Conservation (phyloP, 768 basidiomycete species). For the Gymnopilus junonius region DNA sequence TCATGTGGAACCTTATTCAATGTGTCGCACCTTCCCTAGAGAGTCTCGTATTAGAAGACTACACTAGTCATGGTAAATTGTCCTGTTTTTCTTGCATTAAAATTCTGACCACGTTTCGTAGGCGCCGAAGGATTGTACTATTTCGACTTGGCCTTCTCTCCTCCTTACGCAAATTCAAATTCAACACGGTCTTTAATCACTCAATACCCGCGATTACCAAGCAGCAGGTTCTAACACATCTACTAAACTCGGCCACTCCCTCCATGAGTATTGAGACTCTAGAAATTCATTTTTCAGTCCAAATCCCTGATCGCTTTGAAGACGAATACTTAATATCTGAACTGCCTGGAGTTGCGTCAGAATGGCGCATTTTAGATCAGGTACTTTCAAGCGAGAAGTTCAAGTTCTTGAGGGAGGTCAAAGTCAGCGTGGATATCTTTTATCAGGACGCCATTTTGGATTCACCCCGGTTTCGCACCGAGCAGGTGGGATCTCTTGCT, state of each 20-base stretch:
- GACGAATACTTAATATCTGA: neutral
- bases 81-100: no score
- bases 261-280: neutral
- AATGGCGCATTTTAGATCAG: neutral
- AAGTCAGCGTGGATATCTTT: neutral
- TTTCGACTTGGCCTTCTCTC: neutral
- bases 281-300: neutral
- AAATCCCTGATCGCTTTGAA: neutral
- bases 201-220: neutral
- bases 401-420: neutral
- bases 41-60: neutral
- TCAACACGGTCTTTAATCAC: neutral
- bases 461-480: neutral
- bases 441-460: neutral
- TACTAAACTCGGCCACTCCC: neutral
- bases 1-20: neutral
- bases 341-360: neutral
- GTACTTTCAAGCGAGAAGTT: neutral
- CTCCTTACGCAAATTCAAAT: neutral
- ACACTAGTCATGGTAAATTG: neutral
- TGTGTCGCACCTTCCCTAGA: neutral
- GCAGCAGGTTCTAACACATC: neutral
- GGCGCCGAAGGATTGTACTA: no score
- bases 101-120: no score
- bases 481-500: neutral